Evolutionary conservation across 73 alveolate genomes (phyloP).

Genomic region (Paramecium bursaria): DNA sequence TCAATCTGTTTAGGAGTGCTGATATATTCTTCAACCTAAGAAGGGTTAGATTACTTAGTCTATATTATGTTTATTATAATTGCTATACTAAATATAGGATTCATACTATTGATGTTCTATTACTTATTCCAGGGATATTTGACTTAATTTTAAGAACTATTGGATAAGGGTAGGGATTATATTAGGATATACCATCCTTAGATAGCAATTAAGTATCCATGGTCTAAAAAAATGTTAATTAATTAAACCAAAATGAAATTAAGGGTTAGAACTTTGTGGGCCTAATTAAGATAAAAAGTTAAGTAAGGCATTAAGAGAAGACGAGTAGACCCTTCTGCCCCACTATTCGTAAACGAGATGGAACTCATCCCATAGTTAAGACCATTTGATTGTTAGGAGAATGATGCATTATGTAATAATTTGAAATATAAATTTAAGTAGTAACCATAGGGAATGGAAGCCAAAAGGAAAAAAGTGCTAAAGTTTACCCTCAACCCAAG

Average conservation of each 20-base stretch:
- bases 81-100: conserved; percentile 5
- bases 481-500: too few relatives aligned
- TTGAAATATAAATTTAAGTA: too few relatives aligned
- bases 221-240: conserved; percentile 24
- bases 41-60: neutral
- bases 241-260: conserved; percentile 29
- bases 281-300: neutral
- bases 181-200: conserved; percentile 48
- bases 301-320: conserved; percentile 20
- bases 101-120: conserved; percentile 39
- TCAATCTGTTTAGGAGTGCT: conserved; percentile 52
- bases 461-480: too few relatives aligned
- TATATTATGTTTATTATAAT: conserved; percentile 1
- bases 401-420: too few relatives aligned
- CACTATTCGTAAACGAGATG: too few relatives aligned
- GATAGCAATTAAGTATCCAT: conserved; percentile 2
- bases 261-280: conserved; percentile 22
- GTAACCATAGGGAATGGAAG: too few relatives aligned
- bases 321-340: conserved; percentile 27
- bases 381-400: too few relatives aligned
- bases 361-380: too few relatives aligned
- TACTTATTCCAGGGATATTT: conserved; percentile 52
- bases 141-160: conserved; percentile 34
- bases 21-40: conserved; percentile 12
- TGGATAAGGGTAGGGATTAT: conserved; percentile 39